These are phyloP conservation scores for Pseudodiploospora longispora DNA, from an alignment of 2,329 filamentous ascomycete genomes.

Conservation along the genomic window DNA sequence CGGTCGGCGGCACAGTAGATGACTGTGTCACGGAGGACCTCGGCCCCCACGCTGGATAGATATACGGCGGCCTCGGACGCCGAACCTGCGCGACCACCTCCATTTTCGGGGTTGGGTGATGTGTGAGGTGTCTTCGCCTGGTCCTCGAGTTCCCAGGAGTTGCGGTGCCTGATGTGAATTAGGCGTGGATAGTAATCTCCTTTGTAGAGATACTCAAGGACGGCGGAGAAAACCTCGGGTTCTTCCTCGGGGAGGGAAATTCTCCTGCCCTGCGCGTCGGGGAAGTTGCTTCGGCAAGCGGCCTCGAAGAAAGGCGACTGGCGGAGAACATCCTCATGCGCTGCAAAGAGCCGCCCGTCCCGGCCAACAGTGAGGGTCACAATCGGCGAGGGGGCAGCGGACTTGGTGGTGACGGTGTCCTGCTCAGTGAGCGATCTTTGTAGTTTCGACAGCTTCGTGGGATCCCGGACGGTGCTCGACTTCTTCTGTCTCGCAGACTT, in stretches of 20 bases:
- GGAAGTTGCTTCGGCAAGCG: constrained; percentile 63
- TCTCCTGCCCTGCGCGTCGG: constrained; percentile 69
- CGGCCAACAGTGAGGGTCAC: constrained; percentile 77
- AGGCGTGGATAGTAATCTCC: constrained; percentile 90
- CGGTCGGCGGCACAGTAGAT: constrained; percentile 89
- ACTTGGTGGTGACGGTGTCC: constrained; percentile 23
- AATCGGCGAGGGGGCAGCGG: constrained; percentile 55
- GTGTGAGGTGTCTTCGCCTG: constrained; percentile 32
- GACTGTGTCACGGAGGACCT: constrained; percentile 83
- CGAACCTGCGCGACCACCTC: constrained; percentile 36
- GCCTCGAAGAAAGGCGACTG: constrained; percentile 78
- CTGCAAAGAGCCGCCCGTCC: constrained; percentile 86
- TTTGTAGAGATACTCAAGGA: constrained; percentile 97
- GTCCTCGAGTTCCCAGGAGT: constrained; percentile 86
- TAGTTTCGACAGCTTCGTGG: constrained; percentile 74
- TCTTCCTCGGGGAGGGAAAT: constrained; percentile 68
- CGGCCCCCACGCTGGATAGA: constrained; percentile 63
- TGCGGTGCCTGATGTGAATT: constrained; percentile 75
- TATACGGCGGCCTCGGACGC: constrained; percentile 53
- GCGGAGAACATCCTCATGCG: constrained; percentile 85
- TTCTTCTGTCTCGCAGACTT: constrained; percentile 79
- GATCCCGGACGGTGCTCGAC: constrained; percentile 50
- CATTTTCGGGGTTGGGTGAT: constrained; percentile 44
- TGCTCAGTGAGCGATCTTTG: constrained; percentile 68
- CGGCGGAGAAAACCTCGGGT: constrained; percentile 84